Base-by-base conservation (phyloP, 192 early-diverging fungal genomes). In the Backusella sp. region DNA sequence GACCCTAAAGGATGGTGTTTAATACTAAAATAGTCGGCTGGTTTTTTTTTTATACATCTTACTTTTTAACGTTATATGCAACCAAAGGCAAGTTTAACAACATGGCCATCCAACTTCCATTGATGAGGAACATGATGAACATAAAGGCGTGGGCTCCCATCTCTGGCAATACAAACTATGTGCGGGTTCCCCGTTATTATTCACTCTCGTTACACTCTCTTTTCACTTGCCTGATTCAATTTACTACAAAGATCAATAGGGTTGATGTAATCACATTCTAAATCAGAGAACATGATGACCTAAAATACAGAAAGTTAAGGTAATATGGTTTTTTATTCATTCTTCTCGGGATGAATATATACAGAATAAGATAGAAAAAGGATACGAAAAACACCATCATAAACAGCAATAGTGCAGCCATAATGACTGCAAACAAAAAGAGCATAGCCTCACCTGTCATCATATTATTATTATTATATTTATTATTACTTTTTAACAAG, bases 231-330 rank as follows among this genome's bases (percentile, higher is more conserved):
- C 86, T 92, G 93, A 83, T 99, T 99, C 80, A 99, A 88, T 76
- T 92, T 96, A 84, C 94, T 94, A 86, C 96, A 97, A 65, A 99
- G 90, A 82, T 99, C 98, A 77, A 99, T 99, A 14, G 98, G 98
- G 83, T 99, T 99, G 87, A 99, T 97, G 86, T 99, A 99, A 79
- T 99, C 98, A 86, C 94, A 96, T 88, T 99, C 94, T 72, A 97
- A 77, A 73, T 87, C 86, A 42, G 86, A 87, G 76, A 84, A 87
- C 86, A 87, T 87, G 73, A 87, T 87, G 21, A 85, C 81, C 84
- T 71, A 41, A 4, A 49, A 69, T 6, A 32, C 39, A 23, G n/a
- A 68, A 23, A 30, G 36, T 41, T 19, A 73, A 39, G 74, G 59
- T 32, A 68, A 70, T 72, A 32, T 67, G 53, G n/a, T 73, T 46